These are phyloP conservation scores for Clarireedia paspali DNA, from an alignment of 2,329 filamentous ascomycete species.

Conservation along the genomic window DNA sequence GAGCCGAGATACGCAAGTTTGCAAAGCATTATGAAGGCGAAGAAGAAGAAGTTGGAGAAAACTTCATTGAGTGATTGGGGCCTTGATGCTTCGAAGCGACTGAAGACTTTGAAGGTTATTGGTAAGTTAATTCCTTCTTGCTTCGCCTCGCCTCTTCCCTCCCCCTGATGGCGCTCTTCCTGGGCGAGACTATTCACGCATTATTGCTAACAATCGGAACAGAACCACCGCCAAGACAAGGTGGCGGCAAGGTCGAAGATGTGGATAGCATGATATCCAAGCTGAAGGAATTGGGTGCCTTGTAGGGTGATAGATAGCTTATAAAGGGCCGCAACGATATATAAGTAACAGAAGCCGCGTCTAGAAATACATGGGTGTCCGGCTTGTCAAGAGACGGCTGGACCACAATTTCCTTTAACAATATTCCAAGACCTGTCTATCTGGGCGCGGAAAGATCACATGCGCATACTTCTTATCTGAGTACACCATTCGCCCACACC, in stretches of 20 bases:
- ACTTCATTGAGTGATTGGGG: slow-evolving; percentile 77
- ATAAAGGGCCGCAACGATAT: slow-evolving; percentile 2
- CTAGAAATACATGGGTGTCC: too few relatives aligned
- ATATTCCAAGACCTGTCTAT: too few relatives aligned
- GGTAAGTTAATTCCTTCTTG: slow-evolving; percentile 43
- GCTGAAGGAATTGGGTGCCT: slow-evolving; percentile 89
- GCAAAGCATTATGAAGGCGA: slow-evolving; percentile 99
- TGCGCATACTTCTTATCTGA: too few relatives aligned
- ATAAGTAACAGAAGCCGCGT: slow-evolving; percentile 3
- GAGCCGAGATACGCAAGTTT: slow-evolving; percentile 91
- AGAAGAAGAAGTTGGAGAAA: slow-evolving; percentile 99
- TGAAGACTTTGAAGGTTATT: slow-evolving; percentile 86
- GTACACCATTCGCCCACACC: too few relatives aligned
- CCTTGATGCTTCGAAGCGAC: slow-evolving; percentile 61
- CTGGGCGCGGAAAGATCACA: too few relatives aligned
- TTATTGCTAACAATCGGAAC: slow-evolving; percentile 13
- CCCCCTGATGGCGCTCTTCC: background rate
- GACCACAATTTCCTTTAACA: too few relatives aligned
- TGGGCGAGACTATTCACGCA: background rate
- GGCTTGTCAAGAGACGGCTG: too few relatives aligned
- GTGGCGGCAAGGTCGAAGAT: slow-evolving; percentile 94
- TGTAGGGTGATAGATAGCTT: slow-evolving; percentile 15
- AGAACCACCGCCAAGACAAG: slow-evolving; percentile 83
- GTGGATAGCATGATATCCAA: slow-evolving; percentile 90
- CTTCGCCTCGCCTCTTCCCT: background rate